Evolutionary conservation across 31 red algal genomes (phyloP), one percentile per base, ranked within the genome.

Genomic region (Odonthalia washingtoniensis): DNA sequence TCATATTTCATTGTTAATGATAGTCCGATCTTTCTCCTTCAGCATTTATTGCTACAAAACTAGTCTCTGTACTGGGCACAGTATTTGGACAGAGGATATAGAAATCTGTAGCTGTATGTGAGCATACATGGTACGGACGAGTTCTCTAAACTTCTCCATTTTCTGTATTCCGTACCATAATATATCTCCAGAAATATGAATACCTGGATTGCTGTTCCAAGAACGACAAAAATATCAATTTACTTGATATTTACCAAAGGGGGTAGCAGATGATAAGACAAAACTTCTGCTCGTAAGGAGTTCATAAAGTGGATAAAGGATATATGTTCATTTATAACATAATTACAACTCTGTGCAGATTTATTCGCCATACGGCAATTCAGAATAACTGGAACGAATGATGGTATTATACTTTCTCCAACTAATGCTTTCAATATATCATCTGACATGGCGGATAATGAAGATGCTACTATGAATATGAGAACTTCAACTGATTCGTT

Each of bases 1-100:
- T 67, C 41, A 27, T 6, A 65, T 35, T 82, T 84, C 46, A 37
- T 82, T 36, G 60, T 84, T 45, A 65, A 69, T 37, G 81, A 84
- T 4, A 32, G 4, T 21, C 64, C 64, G 27, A 31, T 0, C 44
- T 43, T 84, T 38, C 64, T 61, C 12, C 64, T 61, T 18, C n/a
- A 0, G 31, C 3, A 30, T 84, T 72, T 38, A 40, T 84, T 69
- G 81, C 1, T 44, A 41, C 81, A 43, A 84, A 84, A 33, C 28
- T n/a, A 6, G 0, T 72, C 2, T 31, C 41, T 31, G 9, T 44
- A 68, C 9, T 26, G 2, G 36, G 65, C 24, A 12, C 32, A 68
- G 64, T 28, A 5, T 17, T 84, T 39, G 26, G 62, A 28, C 81
- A 84, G 34, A 16, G 0, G 35, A 70, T 42, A 24, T 70, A 70